Evolutionary conservation across 2,329 filamentous ascomycete species (phyloP), one percentile per base, ranked within the genome.

Genomic region (Phialophora macrospora): DNA sequence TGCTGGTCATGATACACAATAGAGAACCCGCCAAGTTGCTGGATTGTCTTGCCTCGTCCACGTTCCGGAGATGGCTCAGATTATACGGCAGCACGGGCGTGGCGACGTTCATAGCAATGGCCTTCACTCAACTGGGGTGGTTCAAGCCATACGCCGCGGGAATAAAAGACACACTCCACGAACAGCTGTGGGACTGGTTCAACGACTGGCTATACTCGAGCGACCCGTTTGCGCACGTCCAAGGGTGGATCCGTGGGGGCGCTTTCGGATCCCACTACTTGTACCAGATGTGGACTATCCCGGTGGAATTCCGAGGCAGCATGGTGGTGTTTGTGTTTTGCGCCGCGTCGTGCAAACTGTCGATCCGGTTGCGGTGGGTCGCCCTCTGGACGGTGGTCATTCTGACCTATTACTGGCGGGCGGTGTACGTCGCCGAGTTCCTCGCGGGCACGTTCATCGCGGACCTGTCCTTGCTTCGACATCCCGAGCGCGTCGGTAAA

Each of bases 1-100:
- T 77, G 8, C 68, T 80, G 51, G 79, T 76, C 66, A 72, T 75
- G 34, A 77, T 68, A 69, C 75, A 55, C 72, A 76, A 26, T 78
- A 74, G 70, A 75, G 76, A 59, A 74, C 77, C 64, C 75, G 75
- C 2, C 76, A 78, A 62, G 72, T 73, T 30, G 32, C 61, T 66
- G 28, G 61, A 64, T 52, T 71, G 73, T 7, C 68, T 81, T 11
- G 75, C 78, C 20, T 80, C 80, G 1, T 77, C 78, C 0, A 78
- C 78, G 8, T 80, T 81, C 62, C 78, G 80, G n/a, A 77, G 80
- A 24, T 75, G 74, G 6, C 69, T 82, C 12, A 77, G 80, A n/a
- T 74, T 82, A 2, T 81, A 80, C 66, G 74, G 80, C 32, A 78
- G 79, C 12, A 77, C 77, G 0, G 72, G 80, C 11, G 66, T 77